A percentile compares a stretch with the other conserved stretches of the same genome.
Evolutionary conservation across 768 basidiomycete species (phyloP).

Genomic region (Hemileccinum impolitum): DNA sequence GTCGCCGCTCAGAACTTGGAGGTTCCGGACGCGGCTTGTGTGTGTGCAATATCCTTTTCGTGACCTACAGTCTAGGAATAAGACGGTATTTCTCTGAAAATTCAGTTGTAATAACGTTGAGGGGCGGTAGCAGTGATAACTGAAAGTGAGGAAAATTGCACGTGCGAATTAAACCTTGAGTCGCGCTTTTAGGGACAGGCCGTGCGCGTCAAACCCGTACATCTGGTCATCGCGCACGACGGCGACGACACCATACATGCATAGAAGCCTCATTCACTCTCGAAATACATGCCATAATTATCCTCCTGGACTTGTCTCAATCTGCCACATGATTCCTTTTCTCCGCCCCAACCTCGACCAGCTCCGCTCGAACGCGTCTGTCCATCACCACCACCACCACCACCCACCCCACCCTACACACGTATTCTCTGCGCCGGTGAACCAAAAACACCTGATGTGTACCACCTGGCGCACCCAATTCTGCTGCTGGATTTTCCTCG

Average conservation of each 20-base stretch:
- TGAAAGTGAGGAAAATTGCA: slow-evolving; percentile 27
- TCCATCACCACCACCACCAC: not conserved
- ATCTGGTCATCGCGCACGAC: slow-evolving; percentile 13
- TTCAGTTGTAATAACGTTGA: slow-evolving; percentile 6
- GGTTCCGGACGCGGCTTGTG: slow-evolving; percentile 14
- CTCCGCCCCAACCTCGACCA: slow-evolving; percentile 33
- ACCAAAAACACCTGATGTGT: not conserved
- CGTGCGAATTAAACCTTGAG: slow-evolving; percentile 33
- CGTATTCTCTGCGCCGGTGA: not conserved
- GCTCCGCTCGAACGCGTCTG: slow-evolving; percentile 34
- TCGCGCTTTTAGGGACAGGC: slow-evolving; percentile 25
- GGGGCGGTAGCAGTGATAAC: slow-evolving; percentile 24
- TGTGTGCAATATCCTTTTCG: slow-evolving; percentile 7
- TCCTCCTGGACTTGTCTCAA: slow-evolving; percentile 11
- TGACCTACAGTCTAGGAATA: slow-evolving; percentile 5
- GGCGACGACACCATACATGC: slow-evolving; percentile 15
- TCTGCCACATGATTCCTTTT: slow-evolving; percentile 27
- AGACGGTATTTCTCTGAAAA: slow-evolving; percentile 9
- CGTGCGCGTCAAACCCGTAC: slow-evolving; percentile 21
- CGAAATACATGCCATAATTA: slow-evolving; percentile 26
- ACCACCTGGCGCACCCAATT: not conserved
- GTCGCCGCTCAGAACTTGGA: slow-evolving; percentile 35
- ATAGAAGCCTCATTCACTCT: not conserved
- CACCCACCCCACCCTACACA: no score
- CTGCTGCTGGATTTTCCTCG: slow-evolving; percentile 1